phyloP scores from a whole-genome alignment of 345 rosid genomes.

The Atalantia buxifolia region DNA sequence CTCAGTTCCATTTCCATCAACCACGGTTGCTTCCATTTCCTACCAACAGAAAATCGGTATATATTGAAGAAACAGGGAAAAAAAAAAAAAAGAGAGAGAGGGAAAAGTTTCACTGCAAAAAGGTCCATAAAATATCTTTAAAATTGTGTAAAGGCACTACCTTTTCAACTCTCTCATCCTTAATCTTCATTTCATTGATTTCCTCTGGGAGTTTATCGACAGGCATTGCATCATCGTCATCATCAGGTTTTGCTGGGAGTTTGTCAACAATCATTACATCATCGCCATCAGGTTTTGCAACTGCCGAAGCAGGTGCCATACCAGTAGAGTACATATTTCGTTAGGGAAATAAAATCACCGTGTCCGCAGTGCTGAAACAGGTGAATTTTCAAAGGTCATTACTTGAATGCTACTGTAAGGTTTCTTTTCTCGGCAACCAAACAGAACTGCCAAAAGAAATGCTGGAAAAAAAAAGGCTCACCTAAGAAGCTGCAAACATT shows the following conservation, averaged over 20 bases:
- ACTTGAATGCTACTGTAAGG: too few species aligned
- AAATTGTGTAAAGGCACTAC: background rate
- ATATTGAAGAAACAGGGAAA: background rate
- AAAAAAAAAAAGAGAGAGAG: too few species aligned
- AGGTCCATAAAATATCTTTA: background rate
- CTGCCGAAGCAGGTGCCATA: conserved; percentile 7
- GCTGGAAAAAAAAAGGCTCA: background rate
- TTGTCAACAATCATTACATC: too few species aligned
- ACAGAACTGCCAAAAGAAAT: background rate
- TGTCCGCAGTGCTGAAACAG: background rate
- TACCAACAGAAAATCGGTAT: background rate
- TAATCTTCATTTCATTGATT: conserved; percentile 18
- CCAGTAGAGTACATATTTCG: conserved; percentile 10
- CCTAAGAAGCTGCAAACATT: background rate
- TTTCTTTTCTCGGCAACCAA: conserved; percentile 16
- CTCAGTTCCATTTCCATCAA: conserved; percentile 43
- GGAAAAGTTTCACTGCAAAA: background rate
- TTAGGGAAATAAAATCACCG: background rate
- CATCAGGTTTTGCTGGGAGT: too few species aligned
- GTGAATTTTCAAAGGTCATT: too few species aligned
- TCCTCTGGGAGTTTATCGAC: conserved; percentile 21
- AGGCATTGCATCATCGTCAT: conserved; percentile 11
- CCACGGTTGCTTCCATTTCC: conserved; percentile 43
- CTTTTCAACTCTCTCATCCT: conserved; percentile 21
- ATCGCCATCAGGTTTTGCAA: conserved; percentile 1